Evolutionary conservation across 371 early-diverging fungal species (phyloP).

Genomic region (Mucor lusitanicus): DNA sequence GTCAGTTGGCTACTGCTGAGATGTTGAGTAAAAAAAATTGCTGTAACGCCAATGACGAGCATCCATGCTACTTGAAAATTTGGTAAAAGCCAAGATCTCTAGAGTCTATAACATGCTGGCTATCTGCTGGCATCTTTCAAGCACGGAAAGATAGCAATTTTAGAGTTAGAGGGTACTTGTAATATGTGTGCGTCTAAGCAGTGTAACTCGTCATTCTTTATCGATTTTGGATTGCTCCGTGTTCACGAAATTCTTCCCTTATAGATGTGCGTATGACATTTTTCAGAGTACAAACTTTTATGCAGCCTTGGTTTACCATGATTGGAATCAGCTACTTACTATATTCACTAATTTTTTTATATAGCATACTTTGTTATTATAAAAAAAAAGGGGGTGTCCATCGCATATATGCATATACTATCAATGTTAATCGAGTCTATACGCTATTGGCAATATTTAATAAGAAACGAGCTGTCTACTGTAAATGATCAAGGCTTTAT

Average conservation of each 20-base stretch:
- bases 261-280: conserved; percentile 1
- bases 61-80: neutral
- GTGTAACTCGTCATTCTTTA: neutral
- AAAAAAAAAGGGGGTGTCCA: neutral
- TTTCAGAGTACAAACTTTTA: conserved; percentile 10
- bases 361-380: neutral
- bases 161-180: neutral
- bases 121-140: neutral
- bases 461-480: neutral
- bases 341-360: conserved; percentile 9
- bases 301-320: conserved; percentile 8
- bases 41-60: neutral
- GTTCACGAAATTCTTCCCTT: neutral
- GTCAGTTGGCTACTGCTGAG: neutral
- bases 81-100: neutral
- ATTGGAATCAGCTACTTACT: conserved; percentile 10
- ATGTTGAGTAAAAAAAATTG: neutral
- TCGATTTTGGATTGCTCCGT: neutral
- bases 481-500: neutral
- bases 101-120: neutral
- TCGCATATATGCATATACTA: neutral
- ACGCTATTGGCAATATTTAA: neutral
- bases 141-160: neutral
- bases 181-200: neutral
- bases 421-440: neutral